Base-by-base conservation (phyloP, 2,329 filamentous ascomycete genomes). In the Apiospora kogelbergensis region DNA sequence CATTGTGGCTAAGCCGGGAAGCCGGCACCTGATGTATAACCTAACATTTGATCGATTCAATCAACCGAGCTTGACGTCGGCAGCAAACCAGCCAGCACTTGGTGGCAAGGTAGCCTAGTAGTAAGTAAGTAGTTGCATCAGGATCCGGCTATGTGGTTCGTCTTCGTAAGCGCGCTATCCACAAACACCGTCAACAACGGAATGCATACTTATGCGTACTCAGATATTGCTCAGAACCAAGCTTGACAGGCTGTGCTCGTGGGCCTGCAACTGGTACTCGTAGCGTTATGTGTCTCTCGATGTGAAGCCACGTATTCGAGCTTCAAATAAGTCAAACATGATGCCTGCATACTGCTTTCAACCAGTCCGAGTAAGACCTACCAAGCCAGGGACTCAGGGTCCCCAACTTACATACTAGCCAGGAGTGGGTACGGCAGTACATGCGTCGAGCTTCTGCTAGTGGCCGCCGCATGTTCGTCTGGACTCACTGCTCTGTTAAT, bases 1-100 rank as follows among this genome's bases (percentile, higher is more conserved):
- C 53, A 33, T 60, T 37, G 53, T 60, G 53, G 53, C 53, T 60
- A 33, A 60, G 26, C 53, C 53, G 53, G 53, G 53, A 60, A 60
- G 53, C 20, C 53, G 53, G 53, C 53, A 60, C n/a, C 53, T 33
- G 26, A 33, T 20, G 2, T 57, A 57, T 57, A 26, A 24, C 26
- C 17, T 15, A 42, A 40, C 37, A 40, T 40, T 40, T 40, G 37
- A 40, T 40, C 37, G 13, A 40, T 10, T 40, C 37, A 2, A 40
- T 40, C 37, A 40, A 10, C 37, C 33, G 4, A 33, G 40, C 40
- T 42, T 15, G 40, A 11, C 3, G 40, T 33, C 33, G 33, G 7
- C 33, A 33, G 33, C 33, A n/a, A n/a, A n/a, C 37, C 13, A 40
- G 46, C 24, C 46, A 53, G 26, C 24, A 30, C 48, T 24, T 44